Evolutionary conservation across 2,329 filamentous ascomycete species (phyloP).

Genomic region (Colletotrichum sp.): DNA sequence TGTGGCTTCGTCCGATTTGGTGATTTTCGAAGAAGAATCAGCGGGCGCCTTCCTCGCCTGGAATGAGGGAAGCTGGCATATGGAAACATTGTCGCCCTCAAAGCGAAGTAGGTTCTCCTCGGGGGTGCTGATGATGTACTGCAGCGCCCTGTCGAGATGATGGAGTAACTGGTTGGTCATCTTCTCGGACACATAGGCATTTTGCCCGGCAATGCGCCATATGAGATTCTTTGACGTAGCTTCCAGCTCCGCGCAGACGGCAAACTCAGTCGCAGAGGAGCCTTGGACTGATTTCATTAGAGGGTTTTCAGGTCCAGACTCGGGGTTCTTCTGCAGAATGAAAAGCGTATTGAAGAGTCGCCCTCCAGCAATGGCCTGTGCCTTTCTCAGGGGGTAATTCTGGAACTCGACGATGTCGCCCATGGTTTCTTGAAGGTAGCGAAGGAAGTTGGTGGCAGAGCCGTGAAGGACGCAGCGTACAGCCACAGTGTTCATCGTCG

Average conservation of each 20-base stretch:
- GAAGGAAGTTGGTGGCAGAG: constrained; percentile 65
- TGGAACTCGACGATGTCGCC: constrained; percentile 72
- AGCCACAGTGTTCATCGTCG: constrained; percentile 90
- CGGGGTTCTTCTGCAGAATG: constrained; percentile 51
- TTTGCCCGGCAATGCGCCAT: constrained; percentile 77
- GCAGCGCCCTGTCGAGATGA: constrained; percentile 64
- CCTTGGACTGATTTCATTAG: constrained; percentile 70
- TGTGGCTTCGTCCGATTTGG: background rate
- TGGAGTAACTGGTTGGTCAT: constrained; percentile 58
- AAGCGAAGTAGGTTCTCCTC: constrained; percentile 61
- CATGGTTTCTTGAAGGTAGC: constrained; percentile 75
- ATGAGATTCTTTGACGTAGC: constrained; percentile 56
- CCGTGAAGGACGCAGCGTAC: constrained; percentile 78
- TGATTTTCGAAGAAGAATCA: background rate
- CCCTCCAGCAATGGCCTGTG: constrained; percentile 48
- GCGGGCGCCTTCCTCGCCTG: background rate
- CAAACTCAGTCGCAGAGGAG: constrained; percentile 76
- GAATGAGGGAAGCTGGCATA: constrained; percentile 68
- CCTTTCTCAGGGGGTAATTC: constrained; percentile 77
- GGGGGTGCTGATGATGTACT: constrained; percentile 55
- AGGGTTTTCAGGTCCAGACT: background rate
- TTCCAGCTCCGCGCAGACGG: constrained; percentile 84
- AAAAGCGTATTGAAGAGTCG: constrained; percentile 62
- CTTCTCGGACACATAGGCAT: constrained; percentile 50
- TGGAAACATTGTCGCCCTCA: constrained; percentile 53